These are phyloP conservation scores for Colletotrichum truncatum DNA, from an alignment of 2,329 filamentous ascomycete species.

Conservation along the genomic window DNA sequence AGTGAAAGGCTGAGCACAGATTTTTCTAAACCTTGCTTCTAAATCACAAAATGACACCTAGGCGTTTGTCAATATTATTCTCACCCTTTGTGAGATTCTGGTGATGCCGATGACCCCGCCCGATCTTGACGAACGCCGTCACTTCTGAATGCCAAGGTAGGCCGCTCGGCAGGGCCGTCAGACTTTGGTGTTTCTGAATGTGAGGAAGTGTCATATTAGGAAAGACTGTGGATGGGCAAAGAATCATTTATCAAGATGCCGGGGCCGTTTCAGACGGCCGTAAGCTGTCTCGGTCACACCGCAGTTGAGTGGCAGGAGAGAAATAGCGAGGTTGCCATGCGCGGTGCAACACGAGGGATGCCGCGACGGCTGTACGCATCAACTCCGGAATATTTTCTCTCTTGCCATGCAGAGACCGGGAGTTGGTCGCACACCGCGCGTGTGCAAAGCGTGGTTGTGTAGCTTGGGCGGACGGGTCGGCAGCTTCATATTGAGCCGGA, in stretches of 20 bases:
- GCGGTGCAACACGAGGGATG: constrained; percentile 35
- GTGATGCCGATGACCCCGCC: constrained; percentile 10
- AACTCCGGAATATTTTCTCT: constrained; percentile 43
- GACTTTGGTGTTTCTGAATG: constrained; percentile 7
- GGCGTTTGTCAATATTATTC: constrained; percentile 20
- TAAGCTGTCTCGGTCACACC: constrained; percentile 41
- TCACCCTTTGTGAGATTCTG: background rate
- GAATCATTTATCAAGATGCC: constrained; percentile 25
- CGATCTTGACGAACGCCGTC: constrained; percentile 10
- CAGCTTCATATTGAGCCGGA: constrained; percentile 11
- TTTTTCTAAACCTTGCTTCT: constrained; percentile 2
- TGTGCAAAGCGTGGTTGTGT: constrained; percentile 36
- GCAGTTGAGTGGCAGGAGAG: constrained; percentile 43
- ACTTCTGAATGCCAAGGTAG: background rate
- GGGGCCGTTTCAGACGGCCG: constrained; percentile 42
- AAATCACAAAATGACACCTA: background rate
- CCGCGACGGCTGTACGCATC: constrained; percentile 43
- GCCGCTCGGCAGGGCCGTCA: background rate
- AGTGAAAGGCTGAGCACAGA: background rate
- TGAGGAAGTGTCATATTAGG: constrained; percentile 10
- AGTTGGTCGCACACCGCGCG: constrained; percentile 41
- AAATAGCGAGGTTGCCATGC: constrained; percentile 30
- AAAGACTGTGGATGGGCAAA: background rate
- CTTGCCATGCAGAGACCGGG: constrained; percentile 38
- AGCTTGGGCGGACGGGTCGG: constrained; percentile 17